Evolutionary conservation across 2,329 filamentous ascomycete species (phyloP), one percentile per base, ranked within the genome.

Genomic region (Aspergillus chevalieri): DNA sequence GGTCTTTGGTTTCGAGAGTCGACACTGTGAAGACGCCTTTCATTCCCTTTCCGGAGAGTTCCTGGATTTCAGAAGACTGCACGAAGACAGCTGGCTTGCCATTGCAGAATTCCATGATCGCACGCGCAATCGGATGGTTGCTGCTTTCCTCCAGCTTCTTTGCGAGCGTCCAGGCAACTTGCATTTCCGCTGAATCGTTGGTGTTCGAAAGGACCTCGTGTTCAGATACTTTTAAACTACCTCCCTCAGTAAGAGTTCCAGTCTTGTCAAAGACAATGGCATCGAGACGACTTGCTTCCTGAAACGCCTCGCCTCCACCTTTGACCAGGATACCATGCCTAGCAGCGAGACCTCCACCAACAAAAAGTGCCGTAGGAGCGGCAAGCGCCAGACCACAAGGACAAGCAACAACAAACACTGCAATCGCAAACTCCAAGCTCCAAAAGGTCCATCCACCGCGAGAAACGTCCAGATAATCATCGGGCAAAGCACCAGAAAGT

Each of bases 231-330:
- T 71, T 72, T 21, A 81, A 74, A 43, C 79, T 77, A n/a, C 77
- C 79, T 15, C 80, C 80, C 58, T 85, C 74, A 0, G 89, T 93
- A 50, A 94, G 72, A 0, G 89, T 94, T 1, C 89, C 89, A 0
- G 89, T 94, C 75, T 94, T 93, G 76, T 94, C 89, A 64, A 94
- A 93, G 1, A 93, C 86, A 36, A 93, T 83, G 47, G 84, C 85
- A 65, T 89, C 83, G 42, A 91, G 77, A 9, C 80, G 81, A 64
- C 86, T 90, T 3, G 88, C 88, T 70, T 89, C 89, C 65, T 92
- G 87, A 63, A 93, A 92, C 0, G 88, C 89, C 64, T 91, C 87
- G 30, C 89, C 89, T 19, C 89, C 89, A 19, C 89, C 88, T 67
- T 90, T 89, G 57, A 87, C 88, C 1, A 94, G 75, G 48, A 94